Conservation (phyloP, 2,329 filamentous ascomycete species). For the Colletotrichum higginsianum region DNA sequence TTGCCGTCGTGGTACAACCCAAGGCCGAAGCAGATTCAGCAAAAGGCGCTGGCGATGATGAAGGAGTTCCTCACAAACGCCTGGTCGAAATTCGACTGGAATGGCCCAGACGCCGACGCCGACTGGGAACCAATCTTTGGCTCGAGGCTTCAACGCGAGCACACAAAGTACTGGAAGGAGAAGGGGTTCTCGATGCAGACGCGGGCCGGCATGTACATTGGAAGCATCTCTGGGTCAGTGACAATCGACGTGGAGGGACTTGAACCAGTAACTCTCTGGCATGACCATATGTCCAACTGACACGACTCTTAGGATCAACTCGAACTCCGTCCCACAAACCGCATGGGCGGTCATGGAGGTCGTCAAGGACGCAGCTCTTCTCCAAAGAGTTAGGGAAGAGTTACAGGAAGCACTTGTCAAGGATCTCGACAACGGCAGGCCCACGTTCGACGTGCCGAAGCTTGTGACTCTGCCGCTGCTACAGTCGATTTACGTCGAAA, state of each 20-base stretch:
- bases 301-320: slow-evolving; percentile 41
- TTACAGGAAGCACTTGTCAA: slow-evolving; percentile 19
- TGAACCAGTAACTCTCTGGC: too few species aligned
- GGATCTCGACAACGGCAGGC: slow-evolving; percentile 33
- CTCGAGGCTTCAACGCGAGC: slow-evolving; percentile 44
- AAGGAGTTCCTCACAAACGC: slow-evolving; percentile 34
- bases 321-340: slow-evolving; percentile 48
- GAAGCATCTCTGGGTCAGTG: slow-evolving; percentile 15
- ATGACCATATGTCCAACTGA: not conserved
- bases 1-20: slow-evolving; percentile 45
- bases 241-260: not conserved
- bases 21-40: slow-evolving; percentile 35
- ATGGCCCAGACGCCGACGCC: slow-evolving; percentile 37
- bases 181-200: slow-evolving; percentile 40
- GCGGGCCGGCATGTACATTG: slow-evolving; percentile 29
- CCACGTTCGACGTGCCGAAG: slow-evolving; percentile 41
- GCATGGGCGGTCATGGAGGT: slow-evolving; percentile 50
- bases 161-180: slow-evolving; percentile 43
- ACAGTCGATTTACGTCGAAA: slow-evolving; percentile 48
- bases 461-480: slow-evolving; percentile 46
- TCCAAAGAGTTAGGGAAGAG: slow-evolving; percentile 45
- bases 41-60: slow-evolving; percentile 30
- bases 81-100: slow-evolving; percentile 43
- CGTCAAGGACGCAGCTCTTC: slow-evolving; percentile 45
- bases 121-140: slow-evolving; percentile 51